Percentiles rank a stretch among this genome's conserved stretches.
These are phyloP conservation scores for Sporothrix humicola DNA, from an alignment of 2,329 filamentous ascomycete genomes.

Conservation along the genomic window DNA sequence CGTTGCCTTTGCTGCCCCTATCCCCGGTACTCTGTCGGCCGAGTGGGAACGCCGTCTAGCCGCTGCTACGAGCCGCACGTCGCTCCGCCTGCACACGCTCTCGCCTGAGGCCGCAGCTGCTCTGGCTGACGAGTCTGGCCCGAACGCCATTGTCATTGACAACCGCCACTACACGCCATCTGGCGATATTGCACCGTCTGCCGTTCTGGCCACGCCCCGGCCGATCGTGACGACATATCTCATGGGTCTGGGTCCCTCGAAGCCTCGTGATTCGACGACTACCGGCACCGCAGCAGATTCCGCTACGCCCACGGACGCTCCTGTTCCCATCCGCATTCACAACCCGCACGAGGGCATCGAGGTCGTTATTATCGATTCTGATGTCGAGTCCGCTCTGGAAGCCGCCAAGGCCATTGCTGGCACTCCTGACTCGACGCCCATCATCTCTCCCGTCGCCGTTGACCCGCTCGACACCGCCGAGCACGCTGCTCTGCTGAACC, in stretches of 20 bases:
- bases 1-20: slow-evolving; percentile 27
- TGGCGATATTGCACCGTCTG: slow-evolving; percentile 17
- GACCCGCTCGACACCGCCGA: slow-evolving; percentile 17
- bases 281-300: background rate
- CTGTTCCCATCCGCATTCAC: slow-evolving; percentile 6
- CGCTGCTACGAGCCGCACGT: slow-evolving; percentile 4
- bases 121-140: slow-evolving; percentile 20
- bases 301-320: background rate
- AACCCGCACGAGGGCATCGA: slow-evolving; percentile 25
- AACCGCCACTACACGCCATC: slow-evolving; percentile 36
- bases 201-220: slow-evolving; percentile 33
- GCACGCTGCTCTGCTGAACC: background rate
- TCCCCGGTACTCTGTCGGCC: background rate
- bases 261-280: background rate
- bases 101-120: slow-evolving; percentile 27
- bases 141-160: slow-evolving; percentile 30
- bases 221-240: slow-evolving; percentile 37
- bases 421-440: background rate
- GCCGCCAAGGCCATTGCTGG: slow-evolving; percentile 22
- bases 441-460: slow-evolving; percentile 16
- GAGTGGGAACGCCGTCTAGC: slow-evolving; percentile 29
- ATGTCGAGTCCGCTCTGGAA: slow-evolving; percentile 16
- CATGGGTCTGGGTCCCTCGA: slow-evolving; percentile 33
- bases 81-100: slow-evolving; percentile 13
- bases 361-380: slow-evolving; percentile 27